Evolutionary conservation across 164 flowering plant species (phyloP), one percentile per base, ranked within the genome.

Genomic region (Protea cynaroides): DNA sequence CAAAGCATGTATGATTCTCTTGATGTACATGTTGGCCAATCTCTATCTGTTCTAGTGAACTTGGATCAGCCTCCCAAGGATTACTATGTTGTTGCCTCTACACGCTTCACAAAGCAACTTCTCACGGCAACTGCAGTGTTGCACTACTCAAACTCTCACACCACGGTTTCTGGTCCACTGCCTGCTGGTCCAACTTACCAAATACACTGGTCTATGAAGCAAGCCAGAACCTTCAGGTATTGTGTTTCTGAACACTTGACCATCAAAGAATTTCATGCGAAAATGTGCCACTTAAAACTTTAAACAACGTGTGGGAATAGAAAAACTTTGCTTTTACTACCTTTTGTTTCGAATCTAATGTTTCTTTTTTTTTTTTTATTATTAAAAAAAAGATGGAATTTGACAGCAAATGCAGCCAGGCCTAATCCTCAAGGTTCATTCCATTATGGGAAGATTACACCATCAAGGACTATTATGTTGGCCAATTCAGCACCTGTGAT

Each of bases 391-490:
- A 83, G 86, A 65, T 76, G 83, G 84, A 82, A 84, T 60, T 65
- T 84, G 75, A 79, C 88, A 24, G 81, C 88, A 25, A 84, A 72
- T 70, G 88, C 86, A 44, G 86, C 86, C 11, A 78, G 84, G 69
- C 88, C 88, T 3, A 82, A 84, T 67, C 86, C 86, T 65, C 88
- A 84, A 65, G 88, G 86, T 18, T 82, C 88, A 3, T 84, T 34
- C 72, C 88, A 80, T 58, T 84, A 84, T 56, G 88, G 88, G 24
- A 71, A 55, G 36, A 84, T 84, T 22, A 60, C 58, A 25, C 51
- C 73, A 19, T 52, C 75, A 43, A 77, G 74, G 61, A 82, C 83
- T 8, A 43, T 84, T 34, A 65, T 79, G 14, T 66, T 84, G 24
- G 74, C 72, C 21, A 82, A 72, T 51, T 77, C 88, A 0, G 81